Evolutionary conservation across 495 filamentous ascomycete genomes (phyloP), one percentile per base, ranked within the genome.

Genomic region (Penicillium canariense): DNA sequence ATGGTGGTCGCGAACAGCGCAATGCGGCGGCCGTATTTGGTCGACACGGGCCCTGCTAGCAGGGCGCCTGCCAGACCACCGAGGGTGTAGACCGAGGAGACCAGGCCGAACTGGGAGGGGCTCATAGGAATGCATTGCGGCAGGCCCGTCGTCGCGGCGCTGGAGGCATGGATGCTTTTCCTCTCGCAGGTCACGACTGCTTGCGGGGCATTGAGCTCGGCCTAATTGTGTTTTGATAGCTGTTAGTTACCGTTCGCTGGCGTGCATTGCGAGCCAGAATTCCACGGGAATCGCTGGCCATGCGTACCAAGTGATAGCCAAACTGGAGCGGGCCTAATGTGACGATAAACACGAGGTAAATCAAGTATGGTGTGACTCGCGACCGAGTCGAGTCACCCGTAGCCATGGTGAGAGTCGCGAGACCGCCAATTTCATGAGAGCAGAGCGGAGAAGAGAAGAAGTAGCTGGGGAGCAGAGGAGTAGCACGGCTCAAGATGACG

Each of bases 131-230:
- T 88, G 62, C 92, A 96, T 78, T 88, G 84, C 35, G 86, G 84
- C 15, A 88, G 74, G 25, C 56, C 50, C 34, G 60, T 43, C 17
- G 67, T 65, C 32, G 73, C 35, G 27, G 56, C 55, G 15, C 60
- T 35, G 15, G 69, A 52, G 4, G 77, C 58, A 48, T 77, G 77
- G 52, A 84, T 79, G 44, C 78, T 75, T 59, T 84, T 83, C 60
- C 78, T 83, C 39, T 84, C 82, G 76, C 89, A 95, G 48, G 87
- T 91, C 58, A 97, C 84, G 59, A 93, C 89, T 66, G 88, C 83
- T 78, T 96, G 85, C 10, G 94, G 94, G 26, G 94, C 89, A 68
- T 98, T 98, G 26, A 98, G 82, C 68, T 97, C 94, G 51, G 91
- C 88, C 92, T 97, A 65, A 39, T 27, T 28, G 22, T 1, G 9